Base-by-base conservation (phyloP, 2,329 filamentous ascomycete species). In the Fusarium pseudograminearum region DNA sequence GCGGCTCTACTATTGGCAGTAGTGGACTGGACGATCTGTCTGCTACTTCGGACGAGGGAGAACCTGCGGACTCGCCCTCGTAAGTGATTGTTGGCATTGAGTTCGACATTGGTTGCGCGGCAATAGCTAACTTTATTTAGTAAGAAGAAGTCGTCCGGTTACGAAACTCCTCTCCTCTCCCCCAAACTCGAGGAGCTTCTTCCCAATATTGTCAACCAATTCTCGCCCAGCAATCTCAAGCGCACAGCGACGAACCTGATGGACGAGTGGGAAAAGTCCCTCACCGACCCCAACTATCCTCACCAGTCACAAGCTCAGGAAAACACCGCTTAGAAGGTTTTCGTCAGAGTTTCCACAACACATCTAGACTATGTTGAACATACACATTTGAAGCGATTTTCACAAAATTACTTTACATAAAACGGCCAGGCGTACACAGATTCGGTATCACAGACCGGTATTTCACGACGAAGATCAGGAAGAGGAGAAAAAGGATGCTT, bases 241-340 rank as follows among this genome's bases (percentile, higher is more conserved):
- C 87, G 89, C 38, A 95, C 93, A 1, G 93, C 94, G n/a, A 92
- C 90, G 36, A 92, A 91, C 67, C 84, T 97, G 60, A 93, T 98
- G 89, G 91, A 90, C 69, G 94, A 97, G 77, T 97, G 93, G 93
- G 95, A 98, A 82, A 93, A 89, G 78, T 81, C 80, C 6, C 71
- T 81, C 44, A 70, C 73, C 8, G 69, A 78, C 11, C 78, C 79
- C 14, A 74, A 77, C 46, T 46, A 65, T 22, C 71, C 68, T 36
- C 72, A 74, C 65, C 69, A 74, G 40, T 48, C 60, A 31, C 71
- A 66, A 22, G 68, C 76, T 67, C 78, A 79, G 67, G 79, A 80
- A 68, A 81, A 80, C 61, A 70, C 58, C 22, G 71, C 68, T 60
- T 76, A 74, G 53, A 59, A 38, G 42, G 70, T 28, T 26, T 58